phyloP scores from a whole-genome alignment of 768 basidiomycete genomes.

The Strobilomyces dryophilus region DNA sequence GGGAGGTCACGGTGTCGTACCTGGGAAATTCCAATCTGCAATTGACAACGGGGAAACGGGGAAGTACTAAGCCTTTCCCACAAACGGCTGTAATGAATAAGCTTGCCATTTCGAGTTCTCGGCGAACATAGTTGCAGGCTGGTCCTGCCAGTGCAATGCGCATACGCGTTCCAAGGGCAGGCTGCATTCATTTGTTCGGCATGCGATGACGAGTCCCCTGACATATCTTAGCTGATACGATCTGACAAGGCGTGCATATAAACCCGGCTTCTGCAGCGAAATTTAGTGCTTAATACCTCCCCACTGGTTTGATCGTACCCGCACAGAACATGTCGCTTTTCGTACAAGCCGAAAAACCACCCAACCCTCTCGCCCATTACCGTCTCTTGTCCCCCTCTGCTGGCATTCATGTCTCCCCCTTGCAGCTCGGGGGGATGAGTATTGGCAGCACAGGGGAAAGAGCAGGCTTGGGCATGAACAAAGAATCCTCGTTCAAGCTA shows the following conservation, averaged over 20 bases:
- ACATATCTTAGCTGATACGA: background rate
- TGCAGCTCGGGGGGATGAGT: conserved; percentile 30
- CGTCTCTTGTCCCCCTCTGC: conserved; percentile 32
- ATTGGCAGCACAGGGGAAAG: background rate
- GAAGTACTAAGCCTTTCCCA: too few relatives aligned
- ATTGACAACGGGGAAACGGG: too few relatives aligned
- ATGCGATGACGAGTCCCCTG: background rate
- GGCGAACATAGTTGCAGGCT: background rate
- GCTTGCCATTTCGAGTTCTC: too few relatives aligned
- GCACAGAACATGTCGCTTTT: conserved; percentile 2
- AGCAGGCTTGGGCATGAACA: background rate
- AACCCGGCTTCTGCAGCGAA: background rate
- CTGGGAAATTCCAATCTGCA: too few relatives aligned
- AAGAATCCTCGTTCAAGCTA: background rate
- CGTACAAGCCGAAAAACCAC: conserved; percentile 14
- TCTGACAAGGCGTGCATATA: background rate
- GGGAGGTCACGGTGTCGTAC: too few relatives aligned
- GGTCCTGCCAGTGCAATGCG: background rate
- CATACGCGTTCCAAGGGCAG: background rate
- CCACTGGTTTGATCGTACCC: background rate
- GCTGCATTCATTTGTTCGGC: background rate
- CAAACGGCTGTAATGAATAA: too few relatives aligned
- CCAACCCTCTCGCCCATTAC: conserved; percentile 1
- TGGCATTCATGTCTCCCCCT: conserved; percentile 42
- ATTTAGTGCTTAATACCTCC: background rate